Evolutionary conservation across 345 rosid genomes (phyloP), one percentile per base, ranked within the genome.

Genomic region (Arabidopsis suecica): DNA sequence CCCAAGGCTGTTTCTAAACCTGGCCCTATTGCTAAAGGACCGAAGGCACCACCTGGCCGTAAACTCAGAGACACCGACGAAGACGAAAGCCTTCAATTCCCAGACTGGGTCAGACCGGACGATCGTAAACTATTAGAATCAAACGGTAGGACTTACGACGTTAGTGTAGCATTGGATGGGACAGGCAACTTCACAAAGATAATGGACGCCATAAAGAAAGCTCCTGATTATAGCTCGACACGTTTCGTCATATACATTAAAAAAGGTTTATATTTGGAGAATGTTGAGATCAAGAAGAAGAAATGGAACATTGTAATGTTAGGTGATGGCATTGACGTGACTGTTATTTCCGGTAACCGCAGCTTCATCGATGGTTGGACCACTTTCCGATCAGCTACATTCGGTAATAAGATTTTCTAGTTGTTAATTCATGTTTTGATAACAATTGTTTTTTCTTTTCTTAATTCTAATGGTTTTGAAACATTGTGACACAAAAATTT

Each of bases 351-450:
- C 7, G 93, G 95, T 65, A 85, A 79, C 25, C 83, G 97, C 65
- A 94, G 54, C 54, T 86, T 64, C 18, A 14, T 51, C 9, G 97
- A 88, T 33, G 97, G 97, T 14, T 94, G 96, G 92, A 94, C 98
- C 53, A 94, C 98, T 10, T 94, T 91, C 75, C 78, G 97, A 34
- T 84, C 96, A 3, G 97, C 98, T 61, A 94, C 97, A 32, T 88
- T 94, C 11, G 98, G 98, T 94, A 61, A 71, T 60, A 50, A 57
- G 2, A 45, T 3, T 11, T 7, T 45, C 0, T 57, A 7, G 7
- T 6, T 54, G 12, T 20, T 41, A 49, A 6, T 40, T 18, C 47
- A 73, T 54, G 41, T 58, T 36, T 59, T 37, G 7, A 47, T 3
- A 18, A 55, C 0, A 33, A 10, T 18, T 22, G 1, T 7, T 25